Evolutionary conservation across 805 yeast genomes (phyloP), one percentile per base, ranked within the genome.

Genomic region (Gaillardinia entomophila): DNA sequence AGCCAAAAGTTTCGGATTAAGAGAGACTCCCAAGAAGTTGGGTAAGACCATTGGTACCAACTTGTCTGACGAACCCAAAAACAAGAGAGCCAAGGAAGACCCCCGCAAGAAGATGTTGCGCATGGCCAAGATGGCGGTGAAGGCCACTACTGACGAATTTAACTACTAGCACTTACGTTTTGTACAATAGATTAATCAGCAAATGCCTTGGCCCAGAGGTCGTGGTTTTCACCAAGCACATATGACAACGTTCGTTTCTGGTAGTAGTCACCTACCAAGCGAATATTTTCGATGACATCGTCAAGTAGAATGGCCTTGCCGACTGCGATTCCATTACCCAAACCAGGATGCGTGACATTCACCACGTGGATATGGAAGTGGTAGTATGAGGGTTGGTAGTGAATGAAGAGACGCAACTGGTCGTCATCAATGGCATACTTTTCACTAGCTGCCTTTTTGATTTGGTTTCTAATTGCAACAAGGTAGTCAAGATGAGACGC

Each of bases 301-400:
- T 85, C 94, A 27, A 92, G 57, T 17, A 88, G 59, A 14, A 86
- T 67, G 1, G 97, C 95, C 47, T 82, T 83, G 2, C 97, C 97
- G 2, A 71, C 73, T 4, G 75, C 57, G 47, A 84, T 71, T 29
- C 94, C 77, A 42, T 72, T 71, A 28, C 87, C 78, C 34, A 81
- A 47, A 1, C 92, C 85, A 2, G 75, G 76, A 45, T 84, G 84
- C 13, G 59, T 67, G 4, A 83, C 67, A 47, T 84, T 82, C 13
- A 87, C 95, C 12, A 86, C 80, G 54, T 92, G 98, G 12, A 92
- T 72, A 53, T 92, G 98, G 66, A 92, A 82, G 50, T 92, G 97
- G 51, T 92, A 92, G 55, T 90, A 92, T 0, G 96, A 83, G 0
- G 98, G 98, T 44, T 89, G 97, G 56, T 92, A 84, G 62, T 92